Evolutionary conservation across 1,284 basidiomycete species (phyloP), one percentile per base, ranked within the genome.

Genomic region (Melanopsichium pennsylvanicum): DNA sequence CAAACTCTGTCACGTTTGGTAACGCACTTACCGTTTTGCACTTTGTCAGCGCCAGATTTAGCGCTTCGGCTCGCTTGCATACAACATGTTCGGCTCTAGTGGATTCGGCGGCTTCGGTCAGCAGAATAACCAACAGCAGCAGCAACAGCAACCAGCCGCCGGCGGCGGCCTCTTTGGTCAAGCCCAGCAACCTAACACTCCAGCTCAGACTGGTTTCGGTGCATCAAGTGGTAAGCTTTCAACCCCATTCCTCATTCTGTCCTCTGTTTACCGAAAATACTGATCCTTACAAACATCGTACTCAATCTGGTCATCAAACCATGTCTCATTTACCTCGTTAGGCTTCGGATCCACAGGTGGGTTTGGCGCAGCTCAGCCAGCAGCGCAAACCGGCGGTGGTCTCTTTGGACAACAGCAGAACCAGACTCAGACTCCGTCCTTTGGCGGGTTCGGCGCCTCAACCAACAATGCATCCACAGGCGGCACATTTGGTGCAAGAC

Each of bases 121-220:
- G 59, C 74, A 73, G 36, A 75, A 64, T 46, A 72, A 75, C 35
- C 70, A 72, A 27, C 56, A 67, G 41, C 59, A 63, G 45, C 67
- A 67, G 51, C 69, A 71, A 37, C 78, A 81, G 51, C 74, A 70
- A 23, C 56, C 48, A 5, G 70, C 82, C 73, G 71, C 56, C 48
- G 3, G 70, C 82, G 74, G 71, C 2, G 75, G 69, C 33, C 76
- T 81, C 19, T 83, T 83, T 47, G 82, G 81, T 40, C 79, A 78
- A 43, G 40, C 74, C 3, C 50, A 57, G 33, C 59, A 68, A 29
- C 78, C 76, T 5, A 66, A 70, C 25, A 80, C 80, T 19, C 64
- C 64, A 16, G 82, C 81, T 27, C 50, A 63, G 38, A 46, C 49
- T 11, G 66, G 66, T 13, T 70, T 70, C 31, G 67, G 67, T 25